Evolutionary conservation across 2,329 filamentous ascomycete genomes (phyloP), one percentile per base, ranked within the genome.

Genomic region (Beauveria sp.): DNA sequence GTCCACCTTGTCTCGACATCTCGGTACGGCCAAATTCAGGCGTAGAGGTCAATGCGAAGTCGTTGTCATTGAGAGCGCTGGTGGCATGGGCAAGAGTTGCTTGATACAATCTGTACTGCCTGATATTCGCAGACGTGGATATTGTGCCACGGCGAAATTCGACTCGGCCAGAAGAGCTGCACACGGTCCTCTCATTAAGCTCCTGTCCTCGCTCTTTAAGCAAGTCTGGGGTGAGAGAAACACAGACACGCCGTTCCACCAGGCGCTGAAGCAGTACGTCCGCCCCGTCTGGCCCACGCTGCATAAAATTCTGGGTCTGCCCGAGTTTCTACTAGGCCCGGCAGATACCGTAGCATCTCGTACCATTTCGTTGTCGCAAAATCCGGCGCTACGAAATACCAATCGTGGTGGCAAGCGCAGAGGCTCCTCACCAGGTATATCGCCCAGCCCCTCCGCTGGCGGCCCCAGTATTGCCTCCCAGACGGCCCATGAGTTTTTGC

Each of bases 161-260:
- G 86, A 88, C 67, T 83, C 81, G 0, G 81, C 84, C 0, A 78
- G 82, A 66, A 80, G 80, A 66, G 83, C 79, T 9, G 83, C 86
- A 3, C 88, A 87, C 69, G 85, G 84, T 1, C 85, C 86, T 4
- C 72, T 88, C 45, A 77, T 88, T 28, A 87, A 84, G 71, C 73
- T 88, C n/a, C 72, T 88, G 12, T 87, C 85, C 12, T 87, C 84
- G 22, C 74, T 88, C 18, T 88, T 88, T 72, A 84, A 84, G 67
- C 86, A 88, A 69, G 83, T 88, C 3, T 88, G 85, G 78, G 85
- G 85, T 1, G 86, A 88, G 69, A 80, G 81, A 45, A 84, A 88
- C 66, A 87, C 85, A 0, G 83, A 87, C 48, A 88, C 85, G 0
- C 75, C 79, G 2, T 87, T 88, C 61, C 86, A 88, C 64, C 81